Evolutionary conservation across 2,329 filamentous ascomycete genomes (phyloP), one percentile per base, ranked within the genome.

Genomic region (Stachybotrys chlorohalonatus): DNA sequence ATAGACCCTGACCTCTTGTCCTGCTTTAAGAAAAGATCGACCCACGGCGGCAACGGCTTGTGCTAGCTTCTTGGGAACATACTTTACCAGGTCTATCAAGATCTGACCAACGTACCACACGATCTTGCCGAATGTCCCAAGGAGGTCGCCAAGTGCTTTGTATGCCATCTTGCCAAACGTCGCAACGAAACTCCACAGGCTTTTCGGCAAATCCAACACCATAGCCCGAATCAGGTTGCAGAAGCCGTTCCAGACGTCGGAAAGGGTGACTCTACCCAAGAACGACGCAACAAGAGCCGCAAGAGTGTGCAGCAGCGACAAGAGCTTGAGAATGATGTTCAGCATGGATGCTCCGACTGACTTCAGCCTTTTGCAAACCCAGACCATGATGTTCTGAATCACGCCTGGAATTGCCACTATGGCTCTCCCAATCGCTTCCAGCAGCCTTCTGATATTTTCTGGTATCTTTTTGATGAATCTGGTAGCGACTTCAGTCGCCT

Each of bases 241-340:
- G 32, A 75, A 57, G 17, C 70, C 72, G 52, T 71, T 60, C 62
- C 65, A 66, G 3, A 77, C 62, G 53, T 77, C 73, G n/a, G 57
- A 58, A n/a, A 72, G 56, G 5, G 70, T 75, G 54, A 74, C 66
- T 1, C 49, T 45, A 11, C 59, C 56, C 56, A 75, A 69, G 55
- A 69, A 72, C 3, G 60, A 61, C 4, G 70, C 13, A 1, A 71
- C 58, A 0, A 72, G 71, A 47, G 60, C 59, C 0, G 69, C 5
- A 1, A 62, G 57, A 1, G 73, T 76, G 51, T 75, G 71, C 1
- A 74, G 2, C 0, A 70, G 57, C 1, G 71, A 71, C 2, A 68
- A 54, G 1, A 68, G 15, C 39, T 62, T 62, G n/a, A 58, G 48
- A 6, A 66, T 51, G 5, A 66, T 60, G 15, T 66, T 47, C 31